Evolutionary conservation across 2,329 filamentous ascomycete genomes (phyloP).

Genomic region (Arthrocladium fulminans): DNA sequence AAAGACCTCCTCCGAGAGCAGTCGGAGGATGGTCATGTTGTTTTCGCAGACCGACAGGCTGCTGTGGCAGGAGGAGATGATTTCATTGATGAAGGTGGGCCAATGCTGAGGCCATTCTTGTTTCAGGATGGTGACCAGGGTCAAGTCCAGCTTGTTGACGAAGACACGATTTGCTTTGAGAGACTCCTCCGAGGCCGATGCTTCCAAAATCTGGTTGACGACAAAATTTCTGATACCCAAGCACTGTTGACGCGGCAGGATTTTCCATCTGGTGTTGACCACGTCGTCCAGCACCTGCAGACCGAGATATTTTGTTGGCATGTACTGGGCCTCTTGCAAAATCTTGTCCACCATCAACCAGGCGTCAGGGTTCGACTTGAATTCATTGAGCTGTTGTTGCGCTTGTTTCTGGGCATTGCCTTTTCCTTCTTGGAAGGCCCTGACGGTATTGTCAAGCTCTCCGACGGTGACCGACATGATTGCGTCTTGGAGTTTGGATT

Average conservation of each 20-base stretch:
- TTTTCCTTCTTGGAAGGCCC: constrained; percentile 93
- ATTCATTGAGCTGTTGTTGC: constrained; percentile 47
- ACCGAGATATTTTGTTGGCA: constrained; percentile 94
- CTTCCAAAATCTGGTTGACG: constrained; percentile 95
- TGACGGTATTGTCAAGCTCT: constrained; percentile 94
- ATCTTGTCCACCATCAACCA: constrained; percentile 98
- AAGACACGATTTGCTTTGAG: constrained; percentile 77
- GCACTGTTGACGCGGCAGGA: constrained; percentile 90
- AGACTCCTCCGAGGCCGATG: constrained; percentile 80
- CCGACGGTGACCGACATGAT: constrained; percentile 64
- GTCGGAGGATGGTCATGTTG: constrained; percentile 95
- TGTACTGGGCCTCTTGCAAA: constrained; percentile 81
- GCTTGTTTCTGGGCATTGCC: constrained; percentile 56
- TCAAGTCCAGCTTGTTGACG: constrained; percentile 95
- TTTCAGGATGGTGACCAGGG: constrained; percentile 94
- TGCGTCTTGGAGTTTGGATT: neutral
- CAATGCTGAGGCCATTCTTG: constrained; percentile 99
- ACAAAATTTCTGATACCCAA: constrained; percentile 98
- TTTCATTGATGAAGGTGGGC: constrained; percentile 99
- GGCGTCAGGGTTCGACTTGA: constrained; percentile 97
- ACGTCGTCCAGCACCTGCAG: constrained; percentile 96
- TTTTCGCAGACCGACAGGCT: constrained; percentile 98
- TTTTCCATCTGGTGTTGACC: constrained; percentile 98
- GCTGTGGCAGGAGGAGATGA: constrained; percentile 90
- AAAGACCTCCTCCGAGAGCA: constrained; percentile 96